Conservation (phyloP, 192 early-diverging fungal genomes). For the Coemansia sp. region DNA sequence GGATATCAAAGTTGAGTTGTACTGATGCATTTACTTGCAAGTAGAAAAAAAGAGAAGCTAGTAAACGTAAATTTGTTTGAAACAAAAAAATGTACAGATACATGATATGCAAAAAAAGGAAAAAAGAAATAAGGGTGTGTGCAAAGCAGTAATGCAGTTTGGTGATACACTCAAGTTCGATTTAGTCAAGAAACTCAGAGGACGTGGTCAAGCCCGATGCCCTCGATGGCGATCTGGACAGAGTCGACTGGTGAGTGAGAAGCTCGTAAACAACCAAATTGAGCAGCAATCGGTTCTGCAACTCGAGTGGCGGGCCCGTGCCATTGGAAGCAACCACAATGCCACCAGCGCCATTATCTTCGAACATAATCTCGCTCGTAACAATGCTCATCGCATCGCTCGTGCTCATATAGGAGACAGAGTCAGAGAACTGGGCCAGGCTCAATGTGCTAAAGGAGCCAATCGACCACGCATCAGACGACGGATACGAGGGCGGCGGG, state of each 20-base stretch:
- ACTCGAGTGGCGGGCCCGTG: conserved; percentile 10
- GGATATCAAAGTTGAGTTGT: not conserved
- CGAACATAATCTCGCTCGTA: conserved; percentile 15
- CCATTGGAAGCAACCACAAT: not conserved
- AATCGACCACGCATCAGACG: conserved; percentile 23
- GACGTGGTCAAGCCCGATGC: conserved; percentile 26
- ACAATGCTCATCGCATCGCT: conserved; percentile 26
- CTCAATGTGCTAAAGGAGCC: conserved; percentile 32
- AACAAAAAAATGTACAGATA: conserved; percentile 5
- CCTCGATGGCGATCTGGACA: conserved; percentile 42
- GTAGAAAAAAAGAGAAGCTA: conserved; percentile 1
- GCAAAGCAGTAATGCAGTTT: not conserved
- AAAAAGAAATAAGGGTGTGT: no score
- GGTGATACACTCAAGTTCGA: not conserved
- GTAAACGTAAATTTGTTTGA: conserved; percentile 1
- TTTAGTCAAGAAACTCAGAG: not conserved
- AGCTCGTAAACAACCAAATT: conserved; percentile 50
- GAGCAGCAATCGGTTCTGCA: conserved; percentile 43
- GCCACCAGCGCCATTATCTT: conserved; percentile 2
- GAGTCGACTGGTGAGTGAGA: conserved; percentile 30
- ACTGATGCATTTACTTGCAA: not conserved
- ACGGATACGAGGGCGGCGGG: conserved; percentile 52
- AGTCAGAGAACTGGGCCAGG: conserved; percentile 16
- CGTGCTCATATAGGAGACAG: conserved; percentile 14
- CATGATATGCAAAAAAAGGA: not conserved